Percentiles rank a stretch among this genome's conserved stretches.
Evolutionary conservation across 352 stramenopile genomes (phyloP).

Genomic region (Phytopythium ostracodes): DNA sequence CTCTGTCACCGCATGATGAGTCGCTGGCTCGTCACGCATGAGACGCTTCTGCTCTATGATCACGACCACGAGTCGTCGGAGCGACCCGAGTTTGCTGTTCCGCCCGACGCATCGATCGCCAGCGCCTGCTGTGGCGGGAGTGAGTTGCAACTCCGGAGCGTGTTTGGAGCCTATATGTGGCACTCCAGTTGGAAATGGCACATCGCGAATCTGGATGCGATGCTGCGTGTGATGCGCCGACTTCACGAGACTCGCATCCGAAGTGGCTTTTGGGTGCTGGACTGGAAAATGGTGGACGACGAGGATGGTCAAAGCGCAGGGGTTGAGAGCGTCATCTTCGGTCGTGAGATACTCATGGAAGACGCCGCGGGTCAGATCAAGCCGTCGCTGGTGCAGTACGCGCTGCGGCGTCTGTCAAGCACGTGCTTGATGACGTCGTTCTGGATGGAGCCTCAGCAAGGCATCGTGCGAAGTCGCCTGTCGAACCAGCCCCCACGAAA

Average conservation of each 20-base stretch:
- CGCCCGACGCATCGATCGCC: constrained; percentile 19
- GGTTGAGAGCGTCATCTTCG: constrained; percentile 74
- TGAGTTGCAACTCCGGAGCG: constrained; percentile 64
- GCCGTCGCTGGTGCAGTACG: constrained; percentile 79
- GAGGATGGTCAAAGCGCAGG: constrained; percentile 42
- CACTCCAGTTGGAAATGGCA: constrained; percentile 85
- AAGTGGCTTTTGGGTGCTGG: constrained; percentile 79
- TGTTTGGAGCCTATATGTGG: constrained; percentile 87
- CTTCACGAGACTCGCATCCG: constrained; percentile 67
- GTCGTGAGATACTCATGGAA: constrained; percentile 81
- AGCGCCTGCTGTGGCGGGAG: constrained; percentile 73
- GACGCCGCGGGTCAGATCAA: constrained; percentile 70
- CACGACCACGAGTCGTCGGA: constrained; percentile 27
- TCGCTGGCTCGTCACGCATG: constrained; percentile 66
- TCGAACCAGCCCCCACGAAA: constrained; percentile 25
- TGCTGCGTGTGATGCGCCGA: constrained; percentile 64
- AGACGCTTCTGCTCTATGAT: constrained; percentile 59
- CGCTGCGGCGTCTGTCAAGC: constrained; percentile 62
- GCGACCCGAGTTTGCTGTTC: constrained; percentile 28
- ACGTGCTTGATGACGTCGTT: constrained; percentile 83
- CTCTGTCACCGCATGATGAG: constrained; percentile 82
- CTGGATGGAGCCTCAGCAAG: constrained; percentile 87
- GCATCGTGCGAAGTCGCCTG: constrained; percentile 54
- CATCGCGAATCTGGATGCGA: constrained; percentile 41
- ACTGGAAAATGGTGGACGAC: constrained; percentile 72